Evolutionary conservation across 2,329 filamentous ascomycete species (phyloP).

Genomic region (Pyricularia grisea): DNA sequence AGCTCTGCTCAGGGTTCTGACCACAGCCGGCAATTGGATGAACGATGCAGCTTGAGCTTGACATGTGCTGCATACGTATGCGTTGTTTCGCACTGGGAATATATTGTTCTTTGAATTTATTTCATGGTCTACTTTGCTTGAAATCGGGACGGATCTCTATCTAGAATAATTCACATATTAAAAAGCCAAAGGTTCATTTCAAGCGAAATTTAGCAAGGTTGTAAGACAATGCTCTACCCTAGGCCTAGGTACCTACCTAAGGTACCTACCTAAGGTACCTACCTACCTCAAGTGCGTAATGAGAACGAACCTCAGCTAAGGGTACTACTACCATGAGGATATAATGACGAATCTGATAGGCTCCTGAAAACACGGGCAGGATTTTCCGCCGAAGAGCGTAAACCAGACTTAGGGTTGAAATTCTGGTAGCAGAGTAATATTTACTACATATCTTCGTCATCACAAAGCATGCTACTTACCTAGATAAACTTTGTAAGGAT

Average conservation of each 20-base stretch:
- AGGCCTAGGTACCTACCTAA: too few species aligned
- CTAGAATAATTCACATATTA: too few species aligned
- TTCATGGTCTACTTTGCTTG: neutral
- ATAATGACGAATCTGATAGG: neutral
- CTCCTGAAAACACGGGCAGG: neutral
- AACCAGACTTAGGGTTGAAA: neutral
- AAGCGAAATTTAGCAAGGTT: neutral
- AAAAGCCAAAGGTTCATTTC: neutral
- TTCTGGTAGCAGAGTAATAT: neutral
- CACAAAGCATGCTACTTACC: too few species aligned
- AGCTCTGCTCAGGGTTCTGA: neutral
- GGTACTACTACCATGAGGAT: too few species aligned
- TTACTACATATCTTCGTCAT: neutral
- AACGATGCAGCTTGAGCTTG: neutral
- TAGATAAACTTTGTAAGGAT: neutral
- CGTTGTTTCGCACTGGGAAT: neutral
- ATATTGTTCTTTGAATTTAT: neutral
- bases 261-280: too few species aligned
- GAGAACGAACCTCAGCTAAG: too few species aligned
- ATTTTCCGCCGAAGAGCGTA: neutral
- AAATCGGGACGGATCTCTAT: too few species aligned
- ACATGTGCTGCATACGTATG: neutral
- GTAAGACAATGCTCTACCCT: neutral
- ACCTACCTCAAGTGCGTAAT: too few species aligned
- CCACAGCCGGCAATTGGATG: neutral